Conservation (phyloP, 257 asterid genomes). For the Striga asiatica region DNA sequence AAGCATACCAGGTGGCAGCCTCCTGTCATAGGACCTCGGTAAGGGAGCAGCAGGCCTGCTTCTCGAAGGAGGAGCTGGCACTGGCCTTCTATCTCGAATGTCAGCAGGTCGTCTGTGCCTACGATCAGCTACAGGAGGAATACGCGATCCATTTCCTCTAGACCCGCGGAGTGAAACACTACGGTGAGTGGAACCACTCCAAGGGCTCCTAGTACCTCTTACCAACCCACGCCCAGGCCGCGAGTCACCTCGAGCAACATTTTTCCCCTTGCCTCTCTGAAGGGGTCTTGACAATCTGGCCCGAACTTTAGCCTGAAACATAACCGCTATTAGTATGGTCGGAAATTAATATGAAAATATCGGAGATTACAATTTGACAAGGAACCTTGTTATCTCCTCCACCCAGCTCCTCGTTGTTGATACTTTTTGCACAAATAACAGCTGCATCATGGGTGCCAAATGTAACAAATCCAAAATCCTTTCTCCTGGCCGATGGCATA, state of each 20-base stretch:
- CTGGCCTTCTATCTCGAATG: constrained; percentile 68
- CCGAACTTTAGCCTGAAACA: constrained; percentile 83
- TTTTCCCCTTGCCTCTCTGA: constrained; percentile 91
- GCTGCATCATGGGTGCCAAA: constrained; percentile 90
- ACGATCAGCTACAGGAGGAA: constrained; percentile 50
- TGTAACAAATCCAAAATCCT: constrained; percentile 92
- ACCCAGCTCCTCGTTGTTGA: constrained; percentile 85
- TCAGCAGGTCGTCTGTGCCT: constrained; percentile 52
- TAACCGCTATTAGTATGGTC: constrained; percentile 15
- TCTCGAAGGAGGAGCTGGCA: constrained; percentile 56
- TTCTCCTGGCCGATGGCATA: constrained; percentile 98
- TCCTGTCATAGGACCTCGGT: constrained; percentile 81
- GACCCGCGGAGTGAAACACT: constrained; percentile 43
- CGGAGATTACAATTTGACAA: constrained; percentile 1
- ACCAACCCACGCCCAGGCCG: constrained; percentile 47
- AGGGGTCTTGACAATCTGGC: constrained; percentile 97
- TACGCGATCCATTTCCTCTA: constrained; percentile 48
- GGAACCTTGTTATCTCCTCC: constrained; percentile 83
- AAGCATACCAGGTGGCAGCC: constrained; percentile 82
- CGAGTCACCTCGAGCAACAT: constrained; percentile 52
- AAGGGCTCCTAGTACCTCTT: constrained; percentile 54
- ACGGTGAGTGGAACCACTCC: constrained; percentile 59
- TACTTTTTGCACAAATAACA: constrained; percentile 74
- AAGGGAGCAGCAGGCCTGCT: constrained; percentile 62
- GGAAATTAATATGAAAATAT: not conserved